phyloP scores from a whole-genome alignment of 2,329 filamentous ascomycete species.

The Clonostachys rosea region DNA sequence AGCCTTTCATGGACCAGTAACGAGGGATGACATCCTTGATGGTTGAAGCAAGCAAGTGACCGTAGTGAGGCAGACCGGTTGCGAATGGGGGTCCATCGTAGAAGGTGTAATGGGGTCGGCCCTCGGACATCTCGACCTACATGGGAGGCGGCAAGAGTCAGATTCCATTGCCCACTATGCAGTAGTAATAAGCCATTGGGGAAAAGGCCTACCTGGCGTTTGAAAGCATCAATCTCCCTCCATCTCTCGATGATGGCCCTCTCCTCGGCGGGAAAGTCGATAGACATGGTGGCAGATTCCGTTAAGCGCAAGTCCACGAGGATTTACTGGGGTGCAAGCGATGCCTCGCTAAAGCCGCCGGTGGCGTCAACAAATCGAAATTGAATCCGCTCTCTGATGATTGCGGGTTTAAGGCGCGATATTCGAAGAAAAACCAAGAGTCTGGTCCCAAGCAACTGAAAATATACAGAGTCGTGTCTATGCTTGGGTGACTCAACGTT shows the following conservation, averaged over 20 bases:
- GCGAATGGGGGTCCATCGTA: constrained; percentile 84
- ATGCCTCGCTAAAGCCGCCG: too few relatives aligned
- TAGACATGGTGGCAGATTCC: constrained; percentile 54
- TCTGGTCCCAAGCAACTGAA: too few relatives aligned
- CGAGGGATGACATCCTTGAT: constrained; percentile 97
- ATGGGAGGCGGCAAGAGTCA: too few relatives aligned
- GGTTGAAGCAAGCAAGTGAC: constrained; percentile 81
- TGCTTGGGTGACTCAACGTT: too few relatives aligned
- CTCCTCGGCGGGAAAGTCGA: constrained; percentile 91
- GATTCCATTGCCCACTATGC: too few relatives aligned
- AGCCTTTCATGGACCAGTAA: constrained; percentile 97
- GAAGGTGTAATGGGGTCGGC: constrained; percentile 84
- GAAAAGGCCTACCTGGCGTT: constrained; percentile 59
- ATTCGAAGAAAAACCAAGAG: too few relatives aligned
- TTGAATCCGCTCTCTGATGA: too few relatives aligned
- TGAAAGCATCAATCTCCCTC: constrained; percentile 90
- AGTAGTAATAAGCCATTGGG: neutral
- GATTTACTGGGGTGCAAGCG: too few relatives aligned
- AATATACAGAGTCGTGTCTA: too few relatives aligned
- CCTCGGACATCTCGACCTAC: constrained; percentile 74
- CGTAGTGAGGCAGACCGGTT: constrained; percentile 63
- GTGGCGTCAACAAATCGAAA: too few relatives aligned
- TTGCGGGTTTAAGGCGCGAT: too few relatives aligned
- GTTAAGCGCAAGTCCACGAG: too few relatives aligned
- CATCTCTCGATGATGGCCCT: constrained; percentile 79